Conservation (phyloP, 1,284 basidiomycete genomes). For the Afroboletus lepidellus region DNA sequence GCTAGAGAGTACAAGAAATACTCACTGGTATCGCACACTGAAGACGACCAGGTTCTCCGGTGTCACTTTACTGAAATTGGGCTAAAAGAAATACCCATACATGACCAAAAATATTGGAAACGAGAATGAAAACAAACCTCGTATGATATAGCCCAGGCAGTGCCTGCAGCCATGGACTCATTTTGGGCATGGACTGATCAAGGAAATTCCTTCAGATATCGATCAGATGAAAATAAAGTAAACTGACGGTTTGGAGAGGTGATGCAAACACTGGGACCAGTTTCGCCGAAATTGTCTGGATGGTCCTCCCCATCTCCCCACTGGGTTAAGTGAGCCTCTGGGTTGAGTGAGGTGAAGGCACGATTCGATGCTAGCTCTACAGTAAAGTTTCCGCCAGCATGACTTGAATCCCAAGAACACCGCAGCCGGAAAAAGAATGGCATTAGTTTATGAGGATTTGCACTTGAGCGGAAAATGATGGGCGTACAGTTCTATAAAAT, state of each 20-base stretch:
- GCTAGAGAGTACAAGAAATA: no score
- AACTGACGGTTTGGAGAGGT: conserved; percentile 13
- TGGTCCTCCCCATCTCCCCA: conserved; percentile 11
- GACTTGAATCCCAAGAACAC: conserved; percentile 1
- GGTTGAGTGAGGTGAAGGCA: not conserved
- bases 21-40: conserved; percentile 2
- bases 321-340: accelerated
- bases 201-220: not conserved
- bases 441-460: no score
- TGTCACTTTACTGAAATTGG: not conserved
- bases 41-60: conserved; percentile 5
- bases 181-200: conserved; percentile 14
- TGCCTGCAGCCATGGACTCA: conserved; percentile 4
- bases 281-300: not conserved
- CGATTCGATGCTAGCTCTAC: conserved; percentile 10
- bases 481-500: conserved; percentile 12
- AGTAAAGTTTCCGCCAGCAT: not conserved
- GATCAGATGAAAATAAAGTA: not conserved
- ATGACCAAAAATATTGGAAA: not conserved
- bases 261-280: not conserved
- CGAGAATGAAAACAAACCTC: conserved; percentile 6
- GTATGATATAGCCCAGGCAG: conserved; percentile 9
- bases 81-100: conserved; percentile 3
- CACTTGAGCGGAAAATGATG: not conserved
- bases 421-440: not conserved